phyloP scores from a whole-genome alignment of 2,329 filamentous ascomycete species.

The Apiospora pterosperma region DNA sequence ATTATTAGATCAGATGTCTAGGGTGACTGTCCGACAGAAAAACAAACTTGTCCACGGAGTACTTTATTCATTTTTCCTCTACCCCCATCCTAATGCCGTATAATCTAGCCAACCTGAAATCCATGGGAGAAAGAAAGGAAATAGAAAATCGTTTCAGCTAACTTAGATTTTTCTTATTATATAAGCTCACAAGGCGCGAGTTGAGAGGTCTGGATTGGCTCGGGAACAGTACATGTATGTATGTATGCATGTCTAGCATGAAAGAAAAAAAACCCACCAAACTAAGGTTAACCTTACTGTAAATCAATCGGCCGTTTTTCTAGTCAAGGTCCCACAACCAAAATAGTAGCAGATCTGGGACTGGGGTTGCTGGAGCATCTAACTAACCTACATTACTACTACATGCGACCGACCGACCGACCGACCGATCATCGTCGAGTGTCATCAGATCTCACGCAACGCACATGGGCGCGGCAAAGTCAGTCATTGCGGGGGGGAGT shows the following conservation, averaged over 20 bases:
- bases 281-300: background rate
- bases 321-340: background rate
- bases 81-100: background rate
- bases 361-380: background rate
- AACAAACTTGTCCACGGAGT: background rate
- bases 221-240: background rate
- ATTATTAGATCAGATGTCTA: background rate
- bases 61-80: background rate
- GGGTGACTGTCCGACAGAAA: background rate
- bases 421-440: background rate
- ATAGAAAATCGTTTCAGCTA: background rate
- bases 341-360: background rate
- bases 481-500: no score
- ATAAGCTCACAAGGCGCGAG: background rate
- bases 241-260: background rate
- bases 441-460: no score
- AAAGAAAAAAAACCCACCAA: background rate
- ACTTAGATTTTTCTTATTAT: background rate
- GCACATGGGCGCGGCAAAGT: no score
- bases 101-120: background rate
- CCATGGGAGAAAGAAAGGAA: no score
- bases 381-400: no score
- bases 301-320: background rate
- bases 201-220: background rate
- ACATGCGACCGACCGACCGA: background rate